phyloP scores from a whole-genome alignment of 2,329 filamentous ascomycete genomes.

The Lasiodiplodia hormozganensis region DNA sequence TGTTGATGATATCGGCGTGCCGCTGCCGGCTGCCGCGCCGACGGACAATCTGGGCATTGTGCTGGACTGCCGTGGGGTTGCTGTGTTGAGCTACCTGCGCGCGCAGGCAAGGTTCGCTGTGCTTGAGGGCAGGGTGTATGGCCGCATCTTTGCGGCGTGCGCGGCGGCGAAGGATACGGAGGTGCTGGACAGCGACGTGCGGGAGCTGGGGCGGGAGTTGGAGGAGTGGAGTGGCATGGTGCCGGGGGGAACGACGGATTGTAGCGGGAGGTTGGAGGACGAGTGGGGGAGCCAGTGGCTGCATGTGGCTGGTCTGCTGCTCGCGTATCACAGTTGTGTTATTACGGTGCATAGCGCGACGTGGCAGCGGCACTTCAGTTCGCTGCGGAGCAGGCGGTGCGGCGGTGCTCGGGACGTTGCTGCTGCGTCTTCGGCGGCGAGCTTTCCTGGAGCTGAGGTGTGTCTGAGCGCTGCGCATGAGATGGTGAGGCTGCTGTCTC shows the following conservation, averaged over 20 bases:
- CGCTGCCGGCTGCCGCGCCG: not conserved
- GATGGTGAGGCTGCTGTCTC: not conserved
- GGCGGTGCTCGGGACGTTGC: not conserved
- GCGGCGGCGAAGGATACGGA: not conserved
- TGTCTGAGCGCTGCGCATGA: not conserved
- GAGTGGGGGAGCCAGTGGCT: not conserved
- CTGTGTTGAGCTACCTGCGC: not conserved
- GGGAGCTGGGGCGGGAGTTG: not conserved
- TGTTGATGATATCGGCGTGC: slow-evolving; percentile 7
- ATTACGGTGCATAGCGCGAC: slow-evolving; percentile 9
- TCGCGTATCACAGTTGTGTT: slow-evolving; percentile 11
- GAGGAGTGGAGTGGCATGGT: slow-evolving; percentile 1
- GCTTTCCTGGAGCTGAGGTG: not conserved
- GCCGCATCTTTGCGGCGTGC: not conserved
- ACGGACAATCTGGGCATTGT: slow-evolving; percentile 9
- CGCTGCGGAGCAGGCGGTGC: not conserved
- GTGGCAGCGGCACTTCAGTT: slow-evolving; percentile 15
- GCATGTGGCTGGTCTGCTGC: not conserved
- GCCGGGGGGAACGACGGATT: not conserved
- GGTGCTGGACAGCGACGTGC: not conserved
- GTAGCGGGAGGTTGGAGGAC: not conserved
- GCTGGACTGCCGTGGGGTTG: not conserved
- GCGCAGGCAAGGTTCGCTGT: not conserved
- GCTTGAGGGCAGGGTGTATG: not conserved
- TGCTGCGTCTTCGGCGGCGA: not conserved